Percentiles rank a stretch among this genome's conserved stretches.
These are phyloP conservation scores for Pisolithus thermaeus DNA, from an alignment of 1,284 basidiomycete species.

Conservation along the genomic window DNA sequence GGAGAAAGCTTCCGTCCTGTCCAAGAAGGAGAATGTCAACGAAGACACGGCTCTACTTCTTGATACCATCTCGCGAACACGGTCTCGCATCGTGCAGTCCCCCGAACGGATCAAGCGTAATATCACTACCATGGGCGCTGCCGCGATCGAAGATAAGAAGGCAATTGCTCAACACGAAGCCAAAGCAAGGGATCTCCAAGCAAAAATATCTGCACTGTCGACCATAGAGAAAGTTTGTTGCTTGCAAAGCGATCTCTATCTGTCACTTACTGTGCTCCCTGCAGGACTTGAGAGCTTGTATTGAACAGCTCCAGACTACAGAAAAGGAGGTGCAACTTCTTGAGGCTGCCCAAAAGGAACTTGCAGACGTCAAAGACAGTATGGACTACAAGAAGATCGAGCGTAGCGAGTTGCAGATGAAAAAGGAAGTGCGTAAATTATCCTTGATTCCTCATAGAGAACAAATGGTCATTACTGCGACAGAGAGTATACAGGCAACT, in stretches of 20 bases:
- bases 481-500: constrained; percentile 75
- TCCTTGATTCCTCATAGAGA: background rate
- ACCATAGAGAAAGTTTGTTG: constrained; percentile 64
- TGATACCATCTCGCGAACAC: constrained; percentile 56
- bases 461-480: background rate
- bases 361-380: constrained; percentile 58
- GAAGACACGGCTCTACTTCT: constrained; percentile 50
- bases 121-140: constrained; percentile 65
- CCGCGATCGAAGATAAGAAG: constrained; percentile 57
- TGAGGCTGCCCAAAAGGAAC: constrained; percentile 56
- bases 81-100: constrained; percentile 77
- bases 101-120: constrained; percentile 80
- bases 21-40: constrained; percentile 60
- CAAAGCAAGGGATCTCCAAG: constrained; percentile 70
- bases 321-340: constrained; percentile 63
- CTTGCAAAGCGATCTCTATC: background rate
- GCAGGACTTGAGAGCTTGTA: constrained; percentile 62
- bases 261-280: background rate
- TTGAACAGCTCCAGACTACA: constrained; percentile 66
- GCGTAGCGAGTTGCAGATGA: constrained; percentile 58
- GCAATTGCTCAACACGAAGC: constrained; percentile 55
- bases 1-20: constrained; percentile 53
- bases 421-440: constrained; percentile 50
- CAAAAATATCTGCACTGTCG: constrained; percentile 65
- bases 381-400: constrained; percentile 69